A percentile compares a stretch with the other conserved stretches of the same genome.
These are phyloP conservation scores for Bauhinia variegata DNA, from an alignment of 306 rosid genomes.

Conservation along the genomic window DNA sequence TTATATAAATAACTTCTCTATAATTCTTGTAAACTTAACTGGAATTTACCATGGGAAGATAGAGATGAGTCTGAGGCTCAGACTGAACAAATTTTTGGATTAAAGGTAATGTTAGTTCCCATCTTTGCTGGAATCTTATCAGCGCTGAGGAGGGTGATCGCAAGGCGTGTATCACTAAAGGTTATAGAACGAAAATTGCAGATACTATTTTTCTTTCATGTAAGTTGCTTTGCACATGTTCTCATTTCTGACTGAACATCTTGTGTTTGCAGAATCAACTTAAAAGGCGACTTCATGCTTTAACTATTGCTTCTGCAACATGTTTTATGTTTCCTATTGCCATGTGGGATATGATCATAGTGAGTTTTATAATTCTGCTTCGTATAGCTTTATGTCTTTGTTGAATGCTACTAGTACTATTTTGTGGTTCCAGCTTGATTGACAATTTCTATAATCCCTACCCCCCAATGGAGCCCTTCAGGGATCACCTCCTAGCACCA, in stretches of 20 bases:
- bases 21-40: slow-evolving; percentile 65
- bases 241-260: slow-evolving; percentile 35
- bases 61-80: slow-evolving; percentile 59
- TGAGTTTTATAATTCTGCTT: slow-evolving; percentile 49
- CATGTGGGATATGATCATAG: slow-evolving; percentile 93
- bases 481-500: slow-evolving; percentile 83
- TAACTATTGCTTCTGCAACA: slow-evolving; percentile 93
- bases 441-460: slow-evolving; percentile 5
- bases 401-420: slow-evolving; percentile 24
- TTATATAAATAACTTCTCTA: slow-evolving; percentile 10
- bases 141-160: slow-evolving; percentile 89
- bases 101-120: slow-evolving; percentile 77
- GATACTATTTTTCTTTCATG: slow-evolving; percentile 28
- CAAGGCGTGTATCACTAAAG: slow-evolving; percentile 95
- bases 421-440: slow-evolving; percentile 24
- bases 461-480: slow-evolving; percentile 38
- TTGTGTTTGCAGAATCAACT: slow-evolving; percentile 82
- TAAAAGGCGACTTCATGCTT: slow-evolving; percentile 89
- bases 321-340: slow-evolving; percentile 97
- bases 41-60: slow-evolving; percentile 73
- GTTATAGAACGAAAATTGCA: slow-evolving; percentile 46
- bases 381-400: slow-evolving; percentile 13
- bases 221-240: slow-evolving; percentile 22
- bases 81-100: slow-evolving; percentile 68
- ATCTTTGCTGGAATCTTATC: slow-evolving; percentile 87